Conservation (phyloP, 306 rosid genomes). For the Prunus armeniaca region DNA sequence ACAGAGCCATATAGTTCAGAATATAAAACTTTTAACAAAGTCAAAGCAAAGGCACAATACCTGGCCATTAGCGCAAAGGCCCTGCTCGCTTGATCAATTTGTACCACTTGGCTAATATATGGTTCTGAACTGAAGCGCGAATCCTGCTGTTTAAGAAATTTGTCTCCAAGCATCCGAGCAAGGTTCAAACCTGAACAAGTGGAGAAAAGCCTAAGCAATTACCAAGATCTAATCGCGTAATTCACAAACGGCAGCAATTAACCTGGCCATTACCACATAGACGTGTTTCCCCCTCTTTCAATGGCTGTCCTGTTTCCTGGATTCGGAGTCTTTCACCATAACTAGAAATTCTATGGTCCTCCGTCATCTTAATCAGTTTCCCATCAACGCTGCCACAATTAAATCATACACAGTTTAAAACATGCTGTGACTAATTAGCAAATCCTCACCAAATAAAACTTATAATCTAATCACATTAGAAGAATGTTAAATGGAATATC, state of each 20-base stretch:
- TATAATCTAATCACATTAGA: not conserved
- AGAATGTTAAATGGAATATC: too few relatives aligned
- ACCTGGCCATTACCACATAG: slow-evolving; percentile 57
- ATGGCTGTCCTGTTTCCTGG: slow-evolving; percentile 72
- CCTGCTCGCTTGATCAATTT: slow-evolving; percentile 47
- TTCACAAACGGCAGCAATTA: slow-evolving; percentile 1
- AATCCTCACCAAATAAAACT: not conserved
- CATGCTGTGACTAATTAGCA: not conserved
- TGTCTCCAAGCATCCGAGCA: slow-evolving; percentile 97
- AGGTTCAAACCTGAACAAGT: slow-evolving; percentile 79
- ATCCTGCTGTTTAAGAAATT: slow-evolving; percentile 95
- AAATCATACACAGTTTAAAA: slow-evolving; percentile 10
- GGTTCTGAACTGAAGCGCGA: slow-evolving; percentile 92
- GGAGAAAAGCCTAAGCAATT: slow-evolving; percentile 29
- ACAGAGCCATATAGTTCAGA: not conserved
- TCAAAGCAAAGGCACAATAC: slow-evolving; percentile 42
- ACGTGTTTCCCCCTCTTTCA: slow-evolving; percentile 90
- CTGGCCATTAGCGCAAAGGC: slow-evolving; percentile 87
- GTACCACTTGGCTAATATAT: slow-evolving; percentile 70
- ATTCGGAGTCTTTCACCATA: slow-evolving; percentile 70
- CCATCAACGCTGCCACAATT: slow-evolving; percentile 67
- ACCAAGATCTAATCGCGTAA: slow-evolving; percentile 10
- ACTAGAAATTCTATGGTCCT: slow-evolving; percentile 79
- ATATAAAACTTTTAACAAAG: not conserved
- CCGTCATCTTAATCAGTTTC: slow-evolving; percentile 72